phyloP scores from a whole-genome alignment of 768 basidiomycete species.

The Sistotremastrum suecicum region DNA sequence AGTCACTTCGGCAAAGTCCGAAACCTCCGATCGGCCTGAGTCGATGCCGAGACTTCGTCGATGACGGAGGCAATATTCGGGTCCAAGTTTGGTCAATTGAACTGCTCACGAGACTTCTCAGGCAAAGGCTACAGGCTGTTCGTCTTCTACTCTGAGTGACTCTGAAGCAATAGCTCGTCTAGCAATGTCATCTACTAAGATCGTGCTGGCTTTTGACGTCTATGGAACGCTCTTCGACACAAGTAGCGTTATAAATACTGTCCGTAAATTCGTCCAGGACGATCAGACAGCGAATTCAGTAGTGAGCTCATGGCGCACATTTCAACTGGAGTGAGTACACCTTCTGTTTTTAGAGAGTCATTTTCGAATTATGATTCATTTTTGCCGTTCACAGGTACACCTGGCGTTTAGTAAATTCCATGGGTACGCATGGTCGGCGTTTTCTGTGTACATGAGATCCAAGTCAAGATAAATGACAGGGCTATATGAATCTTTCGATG shows the following conservation, averaged over 20 bases:
- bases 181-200: too few species aligned
- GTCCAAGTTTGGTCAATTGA: too few species aligned
- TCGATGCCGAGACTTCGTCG: too few species aligned
- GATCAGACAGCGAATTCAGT: slow-evolving; percentile 6
- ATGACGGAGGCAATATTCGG: too few species aligned
- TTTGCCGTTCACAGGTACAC: slow-evolving; percentile 13
- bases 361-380: not conserved
- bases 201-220: slow-evolving; percentile 17
- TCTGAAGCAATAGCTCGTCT: too few species aligned
- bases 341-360: not conserved
- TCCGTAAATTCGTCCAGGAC: slow-evolving; percentile 2
- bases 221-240: slow-evolving; percentile 19
- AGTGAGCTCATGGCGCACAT: slow-evolving; percentile 11
- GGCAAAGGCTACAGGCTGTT: too few species aligned
- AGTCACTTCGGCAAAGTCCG: too few species aligned
- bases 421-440: slow-evolving; percentile 7
- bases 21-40: too few species aligned
- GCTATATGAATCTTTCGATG: slow-evolving; percentile 15
- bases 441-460: slow-evolving; percentile 1
- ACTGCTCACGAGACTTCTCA: too few species aligned
- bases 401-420: slow-evolving; percentile 15
- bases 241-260: slow-evolving; percentile 6
- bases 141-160: too few species aligned
- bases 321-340: slow-evolving; percentile 17
- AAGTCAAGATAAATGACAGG: slow-evolving; percentile 3